Base-by-base conservation (phyloP, 345 rosid genomes). In the Cardamine occulta region DNA sequence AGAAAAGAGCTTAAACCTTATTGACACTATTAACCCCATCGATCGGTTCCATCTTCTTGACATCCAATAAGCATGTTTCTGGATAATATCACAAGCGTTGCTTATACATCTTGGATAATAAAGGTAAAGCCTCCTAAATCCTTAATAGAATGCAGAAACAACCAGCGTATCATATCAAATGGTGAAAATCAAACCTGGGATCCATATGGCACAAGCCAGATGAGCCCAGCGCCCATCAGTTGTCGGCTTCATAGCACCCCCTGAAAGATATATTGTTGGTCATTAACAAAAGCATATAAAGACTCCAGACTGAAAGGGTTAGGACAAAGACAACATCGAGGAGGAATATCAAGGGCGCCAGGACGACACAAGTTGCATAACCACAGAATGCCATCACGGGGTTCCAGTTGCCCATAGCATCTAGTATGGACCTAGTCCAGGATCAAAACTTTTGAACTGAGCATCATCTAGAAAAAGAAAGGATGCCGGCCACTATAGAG, bases 181-280 rank as follows among this genome's bases (percentile, higher is more conserved):
- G 39, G 64, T 29, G 13, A 84, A 88, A 52, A 70, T 8, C 28
- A 48, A 72, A 92, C 99, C 99, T 80, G 98, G 99, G 79, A 95
- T 95, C 99, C 99, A 92, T 79, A 95, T 95, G 62, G 99, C 99
- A 86, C 99, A 95, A 54, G 99, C 93, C 85, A 93, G 80, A 84
- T 95, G 99, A 75, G 98, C 98, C 99, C 98, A 95, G 29, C 89
- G 90, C 34, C 93, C 97, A 80, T 95, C 98, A 59, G 89, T 85
- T 29, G 99, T 93, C 40, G 94, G 99, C 83, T 95, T 95, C 98
- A 95, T 90, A 32, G 98, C 98, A 61, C 99, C 99, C 17, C 98
- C 99, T 95, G 58, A 62, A 67, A 52, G 34, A 78, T 74, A 65
- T 24, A 63, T 45, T 72, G 65, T 73, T 66, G 48, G 56, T 56